Evolutionary conservation across 2,329 filamentous ascomycete species (phyloP).

Genomic region (Lasiodiplodia sp.): DNA sequence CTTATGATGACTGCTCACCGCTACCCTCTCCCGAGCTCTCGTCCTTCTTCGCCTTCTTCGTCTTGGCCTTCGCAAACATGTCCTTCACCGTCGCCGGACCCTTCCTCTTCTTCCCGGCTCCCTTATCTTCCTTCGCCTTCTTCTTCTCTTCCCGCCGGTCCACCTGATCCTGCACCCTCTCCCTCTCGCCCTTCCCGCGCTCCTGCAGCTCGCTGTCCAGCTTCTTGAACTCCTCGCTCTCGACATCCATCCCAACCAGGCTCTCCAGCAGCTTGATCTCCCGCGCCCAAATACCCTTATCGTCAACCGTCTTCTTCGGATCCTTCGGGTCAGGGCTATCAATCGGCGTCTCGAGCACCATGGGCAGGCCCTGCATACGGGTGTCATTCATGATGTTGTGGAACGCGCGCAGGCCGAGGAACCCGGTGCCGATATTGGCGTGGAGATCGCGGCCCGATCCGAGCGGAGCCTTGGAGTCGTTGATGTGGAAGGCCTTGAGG

Average conservation of each 20-base stretch:
- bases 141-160: constrained; percentile 74
- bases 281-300: constrained; percentile 84
- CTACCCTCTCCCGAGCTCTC: constrained; percentile 32
- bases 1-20: constrained; percentile 35
- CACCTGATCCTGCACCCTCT: constrained; percentile 78
- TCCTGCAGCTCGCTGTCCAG: constrained; percentile 71
- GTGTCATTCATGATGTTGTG: constrained; percentile 87
- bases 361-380: constrained; percentile 78
- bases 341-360: constrained; percentile 97
- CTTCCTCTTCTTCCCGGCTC: constrained; percentile 41
- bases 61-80: constrained; percentile 51
- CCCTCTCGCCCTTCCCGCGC: constrained; percentile 73
- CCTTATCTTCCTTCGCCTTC: constrained; percentile 55
- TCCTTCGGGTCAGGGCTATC: constrained; percentile 72
- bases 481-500: constrained; percentile 86
- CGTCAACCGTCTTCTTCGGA: constrained; percentile 67
- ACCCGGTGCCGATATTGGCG: constrained; percentile 95
- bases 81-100: constrained; percentile 57
- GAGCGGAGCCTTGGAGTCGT: constrained; percentile 93
- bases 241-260: constrained; percentile 82
- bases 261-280: constrained; percentile 96
- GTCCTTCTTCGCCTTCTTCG: constrained; percentile 42
- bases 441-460: constrained; percentile 85
- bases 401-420: constrained; percentile 87
- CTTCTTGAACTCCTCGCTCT: constrained; percentile 73